Evolutionary conservation across 2,329 filamentous ascomycete genomes (phyloP).

Genomic region (Rhynchosporium agropyri): DNA sequence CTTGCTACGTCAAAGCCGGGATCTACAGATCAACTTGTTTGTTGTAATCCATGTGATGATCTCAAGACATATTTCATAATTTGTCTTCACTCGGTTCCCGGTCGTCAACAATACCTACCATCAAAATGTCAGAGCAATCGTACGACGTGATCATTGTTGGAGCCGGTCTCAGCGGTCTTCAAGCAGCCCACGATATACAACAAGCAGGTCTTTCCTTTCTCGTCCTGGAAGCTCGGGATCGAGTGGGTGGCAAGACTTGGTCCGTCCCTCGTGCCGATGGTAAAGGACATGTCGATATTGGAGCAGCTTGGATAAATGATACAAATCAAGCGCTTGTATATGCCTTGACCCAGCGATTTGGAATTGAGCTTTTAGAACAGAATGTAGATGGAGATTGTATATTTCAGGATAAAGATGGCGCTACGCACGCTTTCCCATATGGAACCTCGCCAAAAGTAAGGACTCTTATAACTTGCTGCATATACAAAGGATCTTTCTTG

Average conservation of each 20-base stretch:
- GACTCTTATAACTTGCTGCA: neutral
- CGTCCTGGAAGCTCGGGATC: conserved; percentile 48
- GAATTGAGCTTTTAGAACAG: conserved; percentile 51
- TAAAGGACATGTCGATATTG: conserved; percentile 51
- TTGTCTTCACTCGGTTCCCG: neutral
- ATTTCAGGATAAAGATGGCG: conserved; percentile 46
- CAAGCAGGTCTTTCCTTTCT: conserved; percentile 31
- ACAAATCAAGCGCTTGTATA: conserved; percentile 43
- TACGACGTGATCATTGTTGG: conserved; percentile 25
- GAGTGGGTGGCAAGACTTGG: conserved; percentile 48
- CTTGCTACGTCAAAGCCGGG: neutral
- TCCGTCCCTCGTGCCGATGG: conserved; percentile 30
- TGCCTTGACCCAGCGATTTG: conserved; percentile 46
- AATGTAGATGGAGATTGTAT: conserved; percentile 50
- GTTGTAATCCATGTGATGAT: neutral
- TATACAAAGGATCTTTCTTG: neutral
- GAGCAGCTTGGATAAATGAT: conserved; percentile 61
- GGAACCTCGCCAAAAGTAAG: conserved; percentile 40
- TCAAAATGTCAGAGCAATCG: conserved; percentile 15
- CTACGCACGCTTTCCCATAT: conserved; percentile 41
- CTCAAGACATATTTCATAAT: neutral
- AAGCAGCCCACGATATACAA: conserved; percentile 30
- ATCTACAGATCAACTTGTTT: neutral
- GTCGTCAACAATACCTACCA: neutral
- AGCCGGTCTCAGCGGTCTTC: conserved; percentile 28